These are phyloP conservation scores for Papiliotrema nemorosa DNA, from an alignment of 1,284 basidiomycete genomes.

Conservation along the genomic window DNA sequence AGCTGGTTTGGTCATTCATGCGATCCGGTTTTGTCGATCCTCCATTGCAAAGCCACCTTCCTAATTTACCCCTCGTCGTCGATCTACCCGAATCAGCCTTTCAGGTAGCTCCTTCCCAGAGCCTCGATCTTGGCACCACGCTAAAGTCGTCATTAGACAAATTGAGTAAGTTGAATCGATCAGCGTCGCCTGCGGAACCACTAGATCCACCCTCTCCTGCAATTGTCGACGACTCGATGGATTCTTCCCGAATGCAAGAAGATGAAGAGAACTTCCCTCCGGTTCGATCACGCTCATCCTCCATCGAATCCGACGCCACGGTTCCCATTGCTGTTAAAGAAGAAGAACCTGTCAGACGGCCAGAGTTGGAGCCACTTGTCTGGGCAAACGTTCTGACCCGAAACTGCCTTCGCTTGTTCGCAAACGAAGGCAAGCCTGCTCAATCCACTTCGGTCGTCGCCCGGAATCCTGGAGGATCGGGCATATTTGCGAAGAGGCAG, in stretches of 20 bases:
- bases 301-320: constrained; percentile 13
- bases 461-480: neutral
- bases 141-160: neutral
- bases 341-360: constrained; percentile 9
- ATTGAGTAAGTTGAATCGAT: neutral
- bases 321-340: constrained; percentile 9
- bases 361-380: constrained; percentile 24
- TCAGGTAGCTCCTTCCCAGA: neutral
- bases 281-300: constrained; percentile 9
- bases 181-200: neutral
- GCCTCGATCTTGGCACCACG: neutral
- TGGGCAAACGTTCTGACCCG: constrained; percentile 24
- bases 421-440: neutral
- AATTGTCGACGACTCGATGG: neutral
- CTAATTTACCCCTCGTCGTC: constrained; percentile 24
- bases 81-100: neutral
- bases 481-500: neutral
- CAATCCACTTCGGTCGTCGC: neutral
- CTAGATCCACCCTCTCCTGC: neutral
- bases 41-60: constrained; percentile 23
- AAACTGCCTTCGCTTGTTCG: constrained; percentile 11
- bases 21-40: constrained; percentile 34
- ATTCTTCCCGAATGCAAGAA: neutral
- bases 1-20: constrained; percentile 43
- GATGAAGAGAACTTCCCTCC: neutral